Base-by-base conservation (phyloP, 257 asterid species). In the Solanum peruvianum region DNA sequence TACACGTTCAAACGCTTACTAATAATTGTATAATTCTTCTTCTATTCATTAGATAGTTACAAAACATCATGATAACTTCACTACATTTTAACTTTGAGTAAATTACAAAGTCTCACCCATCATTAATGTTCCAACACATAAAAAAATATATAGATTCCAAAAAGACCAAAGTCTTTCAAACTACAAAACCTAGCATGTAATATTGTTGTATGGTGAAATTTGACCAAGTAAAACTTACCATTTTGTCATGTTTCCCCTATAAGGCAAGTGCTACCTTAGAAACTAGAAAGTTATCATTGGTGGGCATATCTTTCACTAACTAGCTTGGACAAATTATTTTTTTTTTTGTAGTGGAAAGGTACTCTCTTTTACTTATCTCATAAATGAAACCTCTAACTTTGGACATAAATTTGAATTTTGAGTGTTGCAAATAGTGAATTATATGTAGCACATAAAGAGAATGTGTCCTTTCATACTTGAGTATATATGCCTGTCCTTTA, bases 271-370 rank as follows among this genome's bases (percentile, higher is more conserved):
- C 3, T 58, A 18, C 37, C 71, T 84, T 64, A n/a, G 35, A 39
- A 66, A 84, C 64, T 64, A n/a, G 35, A 39, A 66, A 84, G 87
- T n/a, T 42, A 21, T 84, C 86, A 11, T 84, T 85, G 73, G 70
- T 70, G 47, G 82, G 71, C 37, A 85, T 85, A 75, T 70, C 82
- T 85, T 85, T 85, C 83, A 85, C 87, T 85, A 85, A 35, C 70
- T 45, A 25, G 80, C 49, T 31, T 42, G 67, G 87, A 47, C 87
- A 67, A 64, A 23, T 62, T 23, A 37, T 3, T 37, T 3, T 37
- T 5, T 11, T 11, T 70, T 73, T 73, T 21, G 18, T 27, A 67
- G 81, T 58, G 33, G 78, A 70, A 85, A 70, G 18, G 25, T 70
- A 31, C 23, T 31, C 71, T 47, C 42, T 49, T 21, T 44, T 62